Evolutionary conservation across 257 asterid genomes (phyloP).

Genomic region (Solanum okadae): DNA sequence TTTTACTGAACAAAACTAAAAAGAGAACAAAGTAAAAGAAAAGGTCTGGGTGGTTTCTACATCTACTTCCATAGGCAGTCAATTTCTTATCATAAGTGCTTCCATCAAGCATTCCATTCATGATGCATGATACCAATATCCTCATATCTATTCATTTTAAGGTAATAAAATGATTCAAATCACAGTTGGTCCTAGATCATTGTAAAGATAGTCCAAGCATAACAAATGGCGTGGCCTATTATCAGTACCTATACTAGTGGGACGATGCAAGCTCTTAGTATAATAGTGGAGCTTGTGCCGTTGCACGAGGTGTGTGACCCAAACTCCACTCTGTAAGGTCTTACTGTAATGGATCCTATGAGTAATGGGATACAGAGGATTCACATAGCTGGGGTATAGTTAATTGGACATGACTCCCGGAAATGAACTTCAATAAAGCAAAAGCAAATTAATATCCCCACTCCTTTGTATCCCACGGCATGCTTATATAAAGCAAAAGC

Average conservation of each 20-base stretch:
- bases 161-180: background rate
- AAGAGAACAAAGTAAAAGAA: background rate
- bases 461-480: background rate
- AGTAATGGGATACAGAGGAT: background rate
- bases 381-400: background rate
- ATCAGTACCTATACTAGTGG: background rate
- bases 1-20: background rate
- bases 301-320: background rate
- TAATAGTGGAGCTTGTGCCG: background rate
- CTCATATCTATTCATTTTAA: background rate
- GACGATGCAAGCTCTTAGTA: background rate
- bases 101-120: background rate
- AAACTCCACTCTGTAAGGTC: background rate
- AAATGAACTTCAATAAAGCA: background rate
- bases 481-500: background rate
- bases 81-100: background rate
- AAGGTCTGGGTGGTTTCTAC: background rate
- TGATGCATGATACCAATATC: background rate
- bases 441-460: background rate
- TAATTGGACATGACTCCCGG: background rate
- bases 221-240: background rate
- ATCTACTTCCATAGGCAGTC: background rate
- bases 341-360: background rate
- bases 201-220: background rate
- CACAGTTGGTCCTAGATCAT: background rate